A percentile compares a stretch with the other conserved stretches of the same genome.
phyloP scores from a whole-genome alignment of 192 early-diverging fungal genomes.

The Coemansia sp. region DNA sequence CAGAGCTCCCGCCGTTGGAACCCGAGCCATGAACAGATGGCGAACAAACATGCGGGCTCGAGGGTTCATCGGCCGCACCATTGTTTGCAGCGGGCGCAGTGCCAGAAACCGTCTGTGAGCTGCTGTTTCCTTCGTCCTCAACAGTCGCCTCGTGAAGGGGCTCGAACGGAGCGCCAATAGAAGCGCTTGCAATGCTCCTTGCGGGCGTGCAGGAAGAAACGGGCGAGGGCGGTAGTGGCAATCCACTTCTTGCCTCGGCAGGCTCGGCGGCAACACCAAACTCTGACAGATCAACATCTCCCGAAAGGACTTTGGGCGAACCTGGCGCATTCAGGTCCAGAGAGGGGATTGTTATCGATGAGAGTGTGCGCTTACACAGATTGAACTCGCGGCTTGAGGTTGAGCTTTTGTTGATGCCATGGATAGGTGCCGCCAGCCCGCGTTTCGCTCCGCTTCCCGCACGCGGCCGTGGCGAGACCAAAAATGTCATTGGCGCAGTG shows the following conservation, averaged over 20 bases:
- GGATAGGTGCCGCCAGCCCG: conserved; percentile 8
- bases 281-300: conserved; percentile 48
- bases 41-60: not conserved
- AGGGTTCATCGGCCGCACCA: not conserved
- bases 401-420: conserved; percentile 24
- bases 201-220: conserved; percentile 34
- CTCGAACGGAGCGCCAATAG: conserved; percentile 31
- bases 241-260: conserved; percentile 5
- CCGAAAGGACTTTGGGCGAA: conserved; percentile 41
- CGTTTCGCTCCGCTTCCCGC: conserved; percentile 41
- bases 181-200: conserved; percentile 28
- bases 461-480: conserved; percentile 49
- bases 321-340: conserved; percentile 31
- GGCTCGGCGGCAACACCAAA: conserved; percentile 40
- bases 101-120: not conserved
- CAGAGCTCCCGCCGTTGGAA: not conserved
- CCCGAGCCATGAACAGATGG: not conserved
- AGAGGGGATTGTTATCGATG: conserved; percentile 34
- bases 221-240: conserved; percentile 34
- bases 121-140: conserved; percentile 10
- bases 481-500: conserved; percentile 47
- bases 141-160: conserved; percentile 22
- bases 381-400: conserved; percentile 33
- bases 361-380: conserved; percentile 40
- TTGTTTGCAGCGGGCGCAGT: too few relatives aligned